Evolutionary conservation across 176 grass and related monocot species (phyloP).

Genomic region (Pharus latifolius): DNA sequence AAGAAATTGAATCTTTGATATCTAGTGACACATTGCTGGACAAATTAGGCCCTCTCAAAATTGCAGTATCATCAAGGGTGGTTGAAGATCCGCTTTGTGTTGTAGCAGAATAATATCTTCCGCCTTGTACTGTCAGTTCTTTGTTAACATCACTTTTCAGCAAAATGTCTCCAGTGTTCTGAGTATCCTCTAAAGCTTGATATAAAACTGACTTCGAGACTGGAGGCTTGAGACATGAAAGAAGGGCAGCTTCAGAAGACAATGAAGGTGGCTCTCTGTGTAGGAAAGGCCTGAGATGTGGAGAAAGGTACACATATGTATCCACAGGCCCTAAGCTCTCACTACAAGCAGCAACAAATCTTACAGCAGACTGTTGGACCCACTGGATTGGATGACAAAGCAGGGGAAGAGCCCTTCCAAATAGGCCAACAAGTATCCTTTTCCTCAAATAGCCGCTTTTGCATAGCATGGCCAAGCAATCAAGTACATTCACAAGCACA

Average conservation of each 20-base stretch:
- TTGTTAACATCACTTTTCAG: constrained; percentile 40
- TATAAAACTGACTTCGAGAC: constrained; percentile 75
- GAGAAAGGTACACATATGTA: constrained; percentile 82
- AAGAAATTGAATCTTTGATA: constrained; percentile 52
- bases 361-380: constrained; percentile 80
- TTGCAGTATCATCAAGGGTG: constrained; percentile 32
- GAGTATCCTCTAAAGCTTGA: constrained; percentile 75
- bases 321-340: constrained; percentile 82
- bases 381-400: constrained; percentile 86
- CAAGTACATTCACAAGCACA: constrained; percentile 77
- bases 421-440: constrained; percentile 69
- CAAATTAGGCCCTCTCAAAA: constrained; percentile 29
- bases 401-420: constrained; percentile 66
- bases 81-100: constrained; percentile 10
- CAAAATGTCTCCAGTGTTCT: constrained; percentile 55
- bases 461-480: constrained; percentile 88
- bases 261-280: constrained; percentile 69
- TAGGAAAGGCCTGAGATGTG: constrained; percentile 63
- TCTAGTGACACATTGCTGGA: constrained; percentile 30
- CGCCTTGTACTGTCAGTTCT: constrained; percentile 32
- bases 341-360: constrained; percentile 68
- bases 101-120: constrained; percentile 21
- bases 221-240: constrained; percentile 72
- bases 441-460: constrained; percentile 76
- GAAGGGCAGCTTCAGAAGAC: constrained; percentile 62